Conservation (phyloP, 768 basidiomycete genomes). For the Solioccasus polychromus region DNA sequence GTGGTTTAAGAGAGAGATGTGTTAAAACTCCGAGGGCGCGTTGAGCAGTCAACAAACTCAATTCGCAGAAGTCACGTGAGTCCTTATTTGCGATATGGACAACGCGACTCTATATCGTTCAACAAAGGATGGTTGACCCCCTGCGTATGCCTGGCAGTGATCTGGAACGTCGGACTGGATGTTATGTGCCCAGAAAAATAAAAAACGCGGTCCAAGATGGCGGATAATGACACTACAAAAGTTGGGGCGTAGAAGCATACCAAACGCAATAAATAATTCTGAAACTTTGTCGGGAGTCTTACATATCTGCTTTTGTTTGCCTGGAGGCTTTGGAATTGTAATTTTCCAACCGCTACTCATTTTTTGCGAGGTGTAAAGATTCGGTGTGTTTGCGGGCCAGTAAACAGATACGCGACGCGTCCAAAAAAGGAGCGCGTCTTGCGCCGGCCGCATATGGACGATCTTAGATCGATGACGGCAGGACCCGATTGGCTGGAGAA, state of each 20-base stretch:
- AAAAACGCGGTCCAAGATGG: constrained; percentile 13
- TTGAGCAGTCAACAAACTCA: constrained; percentile 40
- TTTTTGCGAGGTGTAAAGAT: constrained; percentile 29
- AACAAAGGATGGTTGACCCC: not conserved
- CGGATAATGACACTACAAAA: constrained; percentile 11
- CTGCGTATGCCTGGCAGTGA: constrained; percentile 1
- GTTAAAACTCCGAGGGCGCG: constrained; percentile 42
- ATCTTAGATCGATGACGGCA: constrained; percentile 33
- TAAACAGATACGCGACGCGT: constrained; percentile 30
- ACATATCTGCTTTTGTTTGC: constrained; percentile 17
- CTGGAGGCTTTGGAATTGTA: constrained; percentile 15
- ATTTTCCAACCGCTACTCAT: constrained; percentile 29
- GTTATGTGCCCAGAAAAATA: constrained; percentile 12
- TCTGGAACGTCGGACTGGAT: constrained; percentile 5
- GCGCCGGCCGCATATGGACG: constrained; percentile 32
- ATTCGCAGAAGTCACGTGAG: constrained; percentile 39
- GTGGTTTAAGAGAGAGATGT: constrained; percentile 44
- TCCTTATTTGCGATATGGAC: constrained; percentile 31
- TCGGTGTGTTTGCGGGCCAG: constrained; percentile 26
- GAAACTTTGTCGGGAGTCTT: constrained; percentile 13
- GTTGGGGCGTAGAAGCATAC: constrained; percentile 11
- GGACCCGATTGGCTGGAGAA: constrained; percentile 12
- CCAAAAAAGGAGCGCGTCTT: constrained; percentile 40
- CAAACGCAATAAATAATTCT: constrained; percentile 18
- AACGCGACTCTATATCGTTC: constrained; percentile 11